Base-by-base conservation (phyloP, 1,284 basidiomycete species). In the Chalciporus piperatoides region DNA sequence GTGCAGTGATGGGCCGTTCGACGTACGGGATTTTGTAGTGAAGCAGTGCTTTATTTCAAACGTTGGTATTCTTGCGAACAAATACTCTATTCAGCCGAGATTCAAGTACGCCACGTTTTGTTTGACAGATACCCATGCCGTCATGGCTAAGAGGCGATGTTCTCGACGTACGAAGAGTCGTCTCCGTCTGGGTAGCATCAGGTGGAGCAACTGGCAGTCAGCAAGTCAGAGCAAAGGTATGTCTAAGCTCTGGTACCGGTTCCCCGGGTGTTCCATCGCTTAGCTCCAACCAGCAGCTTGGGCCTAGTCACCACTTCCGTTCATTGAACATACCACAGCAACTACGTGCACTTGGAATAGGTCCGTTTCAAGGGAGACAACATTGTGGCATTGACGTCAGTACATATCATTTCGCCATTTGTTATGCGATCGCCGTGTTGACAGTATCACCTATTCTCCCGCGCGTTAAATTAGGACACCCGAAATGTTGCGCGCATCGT, bases 311-410 rank as follows among this genome's bases (percentile, higher is more conserved):
- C 49, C 52, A 56, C 58, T 51, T 63, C 62, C 59, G 57, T 55
- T 68, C 78, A 19, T 65, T 86, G 44, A 87, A 86, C 57, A 84
- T 90, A 47, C 62, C 79, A 46, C 73, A 75, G 27, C 85, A 88
- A 60, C 71, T 87, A 41, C 74, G 73, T 45, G 72, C 73, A 24
- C 77, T 89, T 30, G 77, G 73, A 15, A 69, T 88, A 39, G 70
- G 75, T 19, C 70, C 75, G 2, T 97, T 97, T 61, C 71, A 85
- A 64, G 93, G 93, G 12, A 79, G 89, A 58, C 78, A 84, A 53
- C 93, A 97, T 68, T 85, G 84, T 59, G 93, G 93, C 17, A 86
- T 95, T 37, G 90, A 92, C 67, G 91, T 92, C 58, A 74, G 88
- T 82, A 32, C 23, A 44, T 6, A 44, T 41, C 49, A 23, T 19